Evolutionary conservation across 1,284 basidiomycete species (phyloP).

Genomic region (Rhodotorula sp.): DNA sequence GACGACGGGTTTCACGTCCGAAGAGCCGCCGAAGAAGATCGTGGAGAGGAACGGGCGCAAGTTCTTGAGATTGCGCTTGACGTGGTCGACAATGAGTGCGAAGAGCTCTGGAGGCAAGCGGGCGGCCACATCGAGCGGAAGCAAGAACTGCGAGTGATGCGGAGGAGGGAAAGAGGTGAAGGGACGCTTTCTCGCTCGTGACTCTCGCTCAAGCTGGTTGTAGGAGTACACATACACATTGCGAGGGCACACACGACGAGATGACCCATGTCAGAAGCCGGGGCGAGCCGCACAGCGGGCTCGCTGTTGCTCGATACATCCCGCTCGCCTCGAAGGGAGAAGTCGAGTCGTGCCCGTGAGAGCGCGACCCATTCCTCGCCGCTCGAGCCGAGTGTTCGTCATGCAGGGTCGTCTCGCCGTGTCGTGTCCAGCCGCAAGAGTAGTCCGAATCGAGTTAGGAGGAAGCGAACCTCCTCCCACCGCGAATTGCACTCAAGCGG

Average conservation of each 20-base stretch:
- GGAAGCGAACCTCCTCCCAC: neutral
- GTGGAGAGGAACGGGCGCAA: too few species aligned
- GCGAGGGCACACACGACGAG: neutral
- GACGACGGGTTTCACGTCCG: too few species aligned
- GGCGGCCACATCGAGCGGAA: neutral
- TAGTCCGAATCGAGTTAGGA: constrained; percentile 32
- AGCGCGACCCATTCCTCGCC: too few species aligned
- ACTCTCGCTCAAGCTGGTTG: neutral
- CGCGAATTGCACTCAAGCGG: constrained; percentile 27
- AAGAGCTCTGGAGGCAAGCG: too few species aligned
- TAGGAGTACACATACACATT: too few species aligned
- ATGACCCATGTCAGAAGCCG: constrained; percentile 6
- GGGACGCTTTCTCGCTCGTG: too few species aligned
- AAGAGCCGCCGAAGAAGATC: too few species aligned
- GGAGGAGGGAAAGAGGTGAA: too few species aligned
- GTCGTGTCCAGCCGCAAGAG: constrained; percentile 18
- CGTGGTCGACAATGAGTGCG: too few species aligned
- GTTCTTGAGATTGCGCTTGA: too few species aligned
- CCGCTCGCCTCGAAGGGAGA: neutral
- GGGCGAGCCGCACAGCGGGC: constrained; percentile 17
- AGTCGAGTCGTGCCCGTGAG: neutral
- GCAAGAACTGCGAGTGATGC: neutral
- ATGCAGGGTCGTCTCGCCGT: neutral
- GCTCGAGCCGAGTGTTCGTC: neutral
- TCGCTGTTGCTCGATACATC: neutral